These are phyloP conservation scores for Metschnikowia similis DNA, from an alignment of 805 yeast species.

Conservation along the genomic window DNA sequence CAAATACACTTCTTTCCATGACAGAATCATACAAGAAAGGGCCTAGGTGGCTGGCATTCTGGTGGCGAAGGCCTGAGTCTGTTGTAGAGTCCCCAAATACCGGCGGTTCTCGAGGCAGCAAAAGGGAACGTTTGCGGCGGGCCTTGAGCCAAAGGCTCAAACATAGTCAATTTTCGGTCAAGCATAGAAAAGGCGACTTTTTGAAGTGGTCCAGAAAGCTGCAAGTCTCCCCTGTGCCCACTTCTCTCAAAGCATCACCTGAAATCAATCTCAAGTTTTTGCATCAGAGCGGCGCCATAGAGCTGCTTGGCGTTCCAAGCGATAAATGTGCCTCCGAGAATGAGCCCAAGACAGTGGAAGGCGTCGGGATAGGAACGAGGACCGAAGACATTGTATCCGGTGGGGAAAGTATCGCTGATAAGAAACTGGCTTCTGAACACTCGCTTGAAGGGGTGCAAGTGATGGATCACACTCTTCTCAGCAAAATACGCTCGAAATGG, in stretches of 20 bases:
- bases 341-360: neutral
- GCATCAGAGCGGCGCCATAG: neutral
- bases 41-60: neutral
- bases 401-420: neutral
- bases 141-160: constrained; percentile 1
- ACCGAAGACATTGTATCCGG: neutral
- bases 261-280: neutral
- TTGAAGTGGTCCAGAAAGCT: neutral
- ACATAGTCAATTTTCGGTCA: neutral
- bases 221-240: neutral
- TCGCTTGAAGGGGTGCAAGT: neutral
- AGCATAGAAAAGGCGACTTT: neutral
- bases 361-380: neutral
- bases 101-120: neutral
- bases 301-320: neutral
- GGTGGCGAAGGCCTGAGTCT: neutral
- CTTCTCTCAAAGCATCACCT: neutral
- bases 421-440: neutral
- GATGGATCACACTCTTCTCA: constrained; percentile 6
- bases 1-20: neutral
- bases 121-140: constrained; percentile 1
- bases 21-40: neutral
- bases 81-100: neutral
- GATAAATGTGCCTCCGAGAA: neutral
- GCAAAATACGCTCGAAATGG: constrained; percentile 10